A percentile compares a stretch with the other conserved stretches of the same genome.
phyloP scores from a whole-genome alignment of 2,329 filamentous ascomycete genomes.

The Arthroderma sp. region DNA sequence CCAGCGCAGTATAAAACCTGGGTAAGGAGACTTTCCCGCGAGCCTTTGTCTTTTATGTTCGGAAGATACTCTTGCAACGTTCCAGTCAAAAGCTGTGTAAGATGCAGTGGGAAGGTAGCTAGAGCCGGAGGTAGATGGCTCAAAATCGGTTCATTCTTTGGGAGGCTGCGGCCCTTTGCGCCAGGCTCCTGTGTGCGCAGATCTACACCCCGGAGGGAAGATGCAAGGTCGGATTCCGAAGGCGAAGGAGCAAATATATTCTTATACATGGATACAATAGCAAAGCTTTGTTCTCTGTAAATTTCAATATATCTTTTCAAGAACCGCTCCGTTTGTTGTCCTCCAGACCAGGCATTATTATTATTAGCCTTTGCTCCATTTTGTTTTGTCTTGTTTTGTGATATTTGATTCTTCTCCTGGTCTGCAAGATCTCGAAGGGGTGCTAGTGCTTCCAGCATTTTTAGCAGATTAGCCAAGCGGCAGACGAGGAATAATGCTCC shows the following conservation, averaged over 20 bases:
- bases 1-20: constrained; percentile 89
- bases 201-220: constrained; percentile 18
- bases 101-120: constrained; percentile 69
- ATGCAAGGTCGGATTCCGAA: constrained; percentile 20
- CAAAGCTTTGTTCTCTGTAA: constrained; percentile 93
- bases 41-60: constrained; percentile 64
- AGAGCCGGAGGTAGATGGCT: constrained; percentile 59
- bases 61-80: constrained; percentile 67
- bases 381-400: constrained; percentile 15
- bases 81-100: constrained; percentile 67
- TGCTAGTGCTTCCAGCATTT: constrained; percentile 68
- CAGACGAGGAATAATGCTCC: constrained; percentile 81
- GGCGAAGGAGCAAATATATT: constrained; percentile 63
- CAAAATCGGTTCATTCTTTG: constrained; percentile 16
- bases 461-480: constrained; percentile 63
- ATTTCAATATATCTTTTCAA: constrained; percentile 94
- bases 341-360: constrained; percentile 33
- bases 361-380: constrained; percentile 8
- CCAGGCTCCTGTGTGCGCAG: constrained; percentile 9
- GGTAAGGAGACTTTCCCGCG: constrained; percentile 75
- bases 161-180: constrained; percentile 11
- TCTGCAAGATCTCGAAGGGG: constrained; percentile 82
- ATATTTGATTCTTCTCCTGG: constrained; percentile 52
- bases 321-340: constrained; percentile 87
- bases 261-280: constrained; percentile 85